phyloP scores from a whole-genome alignment of 73 alveolate genomes.

The Breviolum minutum region DNA sequence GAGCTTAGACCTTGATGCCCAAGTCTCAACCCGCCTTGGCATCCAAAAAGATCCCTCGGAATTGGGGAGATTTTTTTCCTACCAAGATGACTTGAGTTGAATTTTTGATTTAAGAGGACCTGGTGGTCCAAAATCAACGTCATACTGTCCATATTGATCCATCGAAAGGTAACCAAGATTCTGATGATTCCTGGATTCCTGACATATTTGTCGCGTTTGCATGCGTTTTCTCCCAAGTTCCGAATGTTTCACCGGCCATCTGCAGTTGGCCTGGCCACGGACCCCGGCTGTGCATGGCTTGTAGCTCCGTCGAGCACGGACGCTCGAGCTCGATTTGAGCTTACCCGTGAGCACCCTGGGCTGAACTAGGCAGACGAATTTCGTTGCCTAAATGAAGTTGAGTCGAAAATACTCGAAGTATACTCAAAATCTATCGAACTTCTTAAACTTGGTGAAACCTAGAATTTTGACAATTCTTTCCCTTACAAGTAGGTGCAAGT shows the following conservation, averaged over 20 bases:
- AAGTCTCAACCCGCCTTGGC: neutral
- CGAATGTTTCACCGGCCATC: too few species aligned
- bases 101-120: too few species aligned
- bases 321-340: neutral
- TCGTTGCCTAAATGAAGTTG: neutral
- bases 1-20: neutral
- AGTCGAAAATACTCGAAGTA: neutral
- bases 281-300: slow-evolving; percentile 2
- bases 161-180: too few species aligned
- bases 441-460: too few species aligned
- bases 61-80: neutral
- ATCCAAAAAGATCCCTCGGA: neutral
- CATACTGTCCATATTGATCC: too few species aligned
- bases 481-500: too few species aligned
- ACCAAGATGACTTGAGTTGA: neutral
- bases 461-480: too few species aligned
- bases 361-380: neutral
- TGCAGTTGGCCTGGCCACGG: neutral
- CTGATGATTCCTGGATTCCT: neutral
- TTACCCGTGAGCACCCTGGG: neutral
- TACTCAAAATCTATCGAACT: too few species aligned
- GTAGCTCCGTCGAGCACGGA: slow-evolving; percentile 31
- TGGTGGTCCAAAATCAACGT: too few species aligned
- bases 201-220: neutral
- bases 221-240: too few species aligned